These are phyloP conservation scores for Lecanicillium sp. DNA, from an alignment of 2,329 filamentous ascomycete genomes.

Conservation along the genomic window DNA sequence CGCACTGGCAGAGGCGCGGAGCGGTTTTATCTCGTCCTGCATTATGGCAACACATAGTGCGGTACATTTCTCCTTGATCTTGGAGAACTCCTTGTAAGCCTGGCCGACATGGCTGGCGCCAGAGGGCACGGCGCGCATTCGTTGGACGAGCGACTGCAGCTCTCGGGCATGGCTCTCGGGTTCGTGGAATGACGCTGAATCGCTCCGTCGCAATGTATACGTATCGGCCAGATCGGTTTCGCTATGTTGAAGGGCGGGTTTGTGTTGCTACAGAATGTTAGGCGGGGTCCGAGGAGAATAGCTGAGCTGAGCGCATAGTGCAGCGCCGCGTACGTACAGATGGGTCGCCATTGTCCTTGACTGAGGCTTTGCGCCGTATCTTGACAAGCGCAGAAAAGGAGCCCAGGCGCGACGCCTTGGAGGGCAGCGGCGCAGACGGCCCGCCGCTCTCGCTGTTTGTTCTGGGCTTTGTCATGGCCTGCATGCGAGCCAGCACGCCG, in stretches of 20 bases:
- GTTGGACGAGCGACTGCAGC: constrained; percentile 29
- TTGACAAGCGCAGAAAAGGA: constrained; percentile 6
- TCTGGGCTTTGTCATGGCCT: constrained; percentile 5
- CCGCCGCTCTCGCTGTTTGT: constrained; percentile 11
- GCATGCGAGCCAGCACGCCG: background rate
- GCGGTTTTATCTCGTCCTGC: constrained; percentile 32
- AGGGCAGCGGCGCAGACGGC: background rate
- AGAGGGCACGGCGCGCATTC: constrained; percentile 28
- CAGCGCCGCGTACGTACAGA: constrained; percentile 1
- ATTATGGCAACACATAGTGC: constrained; percentile 35
- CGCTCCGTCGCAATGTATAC: constrained; percentile 15
- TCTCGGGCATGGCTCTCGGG: constrained; percentile 30
- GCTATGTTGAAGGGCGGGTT: background rate
- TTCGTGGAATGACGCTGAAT: constrained; percentile 23
- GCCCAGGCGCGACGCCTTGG: constrained; percentile 7
- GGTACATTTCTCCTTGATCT: constrained; percentile 34
- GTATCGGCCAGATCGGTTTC: constrained; percentile 8
- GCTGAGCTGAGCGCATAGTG: too few relatives aligned
- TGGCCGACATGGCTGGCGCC: constrained; percentile 35
- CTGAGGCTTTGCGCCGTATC: constrained; percentile 6
- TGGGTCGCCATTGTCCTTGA: background rate
- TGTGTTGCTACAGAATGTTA: constrained; percentile 13
- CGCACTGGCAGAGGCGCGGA: constrained; percentile 17
- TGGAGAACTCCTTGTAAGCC: constrained; percentile 39
- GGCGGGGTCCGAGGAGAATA: constrained; percentile 20